Evolutionary conservation across 2,329 filamentous ascomycete species (phyloP), one percentile per base, ranked within the genome.

Genomic region (Aureobasidium sp.): DNA sequence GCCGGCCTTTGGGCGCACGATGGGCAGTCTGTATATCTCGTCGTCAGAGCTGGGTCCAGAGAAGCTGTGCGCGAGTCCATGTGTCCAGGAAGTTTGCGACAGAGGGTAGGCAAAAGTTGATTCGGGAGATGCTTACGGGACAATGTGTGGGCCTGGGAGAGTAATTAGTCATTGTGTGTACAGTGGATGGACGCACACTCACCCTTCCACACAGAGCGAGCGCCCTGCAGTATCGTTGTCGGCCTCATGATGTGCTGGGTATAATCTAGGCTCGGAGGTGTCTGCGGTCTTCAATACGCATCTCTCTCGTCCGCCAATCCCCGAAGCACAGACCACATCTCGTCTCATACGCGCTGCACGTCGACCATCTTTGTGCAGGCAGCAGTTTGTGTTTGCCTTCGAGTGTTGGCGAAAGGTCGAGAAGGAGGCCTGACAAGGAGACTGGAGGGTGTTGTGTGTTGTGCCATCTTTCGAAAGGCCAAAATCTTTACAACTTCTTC

Each of bases 201-300:
- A 91, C 90, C 90, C 82, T 95, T 95, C 90, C 90, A 95, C 71
- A 92, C 87, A 55, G 90, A 94, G 69, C 90, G 87, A 77, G 86
- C 86, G 41, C 89, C 73, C 20, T 90, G 81, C 70, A 79, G 80
- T 71, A 85, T 80, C 48, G 34, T 48, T 41, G 64, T 65, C 12
- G 65, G 52, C 41, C 62, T 61, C 64, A 65, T 65, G 20, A 25
- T 52, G 55, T 62, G 64, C 48, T 53, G 53, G 45, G 41, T 52
- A 44, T 42, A 51, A 39, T 45, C n/a, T 12, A 42, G 9, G 36
- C 44, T 53, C 51, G 61, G 61, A 62, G 42, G 59, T 62, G 41
- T 29, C 42, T 62, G 61, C 61, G 20, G 61, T 51, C 41, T 58
- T 39, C 20, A 47, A n/a, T 25, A 3, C 17, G 14, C 41, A 15